These are phyloP conservation scores for Colletotrichum cordylinicola DNA, from an alignment of 2,329 filamentous ascomycete genomes.

Conservation along the genomic window DNA sequence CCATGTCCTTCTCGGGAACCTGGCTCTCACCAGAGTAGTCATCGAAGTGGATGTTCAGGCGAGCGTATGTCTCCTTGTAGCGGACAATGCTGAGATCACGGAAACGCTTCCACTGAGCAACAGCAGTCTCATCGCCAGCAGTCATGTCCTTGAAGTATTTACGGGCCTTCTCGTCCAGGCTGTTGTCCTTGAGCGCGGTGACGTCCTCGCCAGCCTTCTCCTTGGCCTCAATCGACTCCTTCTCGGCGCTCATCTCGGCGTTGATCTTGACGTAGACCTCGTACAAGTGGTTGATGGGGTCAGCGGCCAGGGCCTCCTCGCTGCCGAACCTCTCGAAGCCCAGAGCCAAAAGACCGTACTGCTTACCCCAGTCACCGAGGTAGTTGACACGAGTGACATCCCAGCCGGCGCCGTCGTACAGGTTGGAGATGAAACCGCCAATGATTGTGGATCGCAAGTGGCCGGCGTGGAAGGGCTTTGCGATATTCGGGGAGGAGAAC, in stretches of 20 bases:
- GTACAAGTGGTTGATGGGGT: slow-evolving; percentile 84
- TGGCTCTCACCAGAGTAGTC: slow-evolving; percentile 79
- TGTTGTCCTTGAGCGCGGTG: slow-evolving; percentile 54
- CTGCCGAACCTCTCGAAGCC: slow-evolving; percentile 78
- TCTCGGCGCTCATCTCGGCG: slow-evolving; percentile 68
- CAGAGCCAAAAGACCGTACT: slow-evolving; percentile 75
- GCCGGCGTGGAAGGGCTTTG: slow-evolving; percentile 83
- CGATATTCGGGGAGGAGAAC: slow-evolving; percentile 86
- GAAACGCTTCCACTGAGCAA: slow-evolving; percentile 70
- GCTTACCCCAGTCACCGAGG: slow-evolving; percentile 83
- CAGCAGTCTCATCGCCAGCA: slow-evolving; percentile 65
- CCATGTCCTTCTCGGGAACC: slow-evolving; percentile 72
- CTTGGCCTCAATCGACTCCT: slow-evolving; percentile 66
- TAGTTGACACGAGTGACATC: slow-evolving; percentile 79
- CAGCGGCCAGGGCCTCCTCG: slow-evolving; percentile 71
- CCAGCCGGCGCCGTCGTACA: slow-evolving; percentile 76
- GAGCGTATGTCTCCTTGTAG: slow-evolving; percentile 72
- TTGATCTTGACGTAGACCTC: slow-evolving; percentile 85
- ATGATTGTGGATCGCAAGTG: slow-evolving; percentile 82
- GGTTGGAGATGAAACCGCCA: slow-evolving; percentile 76
- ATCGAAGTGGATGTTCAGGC: slow-evolving; percentile 75
- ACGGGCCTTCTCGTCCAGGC: slow-evolving; percentile 77
- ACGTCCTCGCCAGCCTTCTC: slow-evolving; percentile 60
- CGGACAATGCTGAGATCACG: slow-evolving; percentile 70
- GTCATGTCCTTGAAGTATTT: slow-evolving; percentile 76